Percentiles rank a stretch among this genome's conserved stretches.
Conservation (phyloP, 192 early-diverging fungal genomes). For the Podila clonocystis region DNA sequence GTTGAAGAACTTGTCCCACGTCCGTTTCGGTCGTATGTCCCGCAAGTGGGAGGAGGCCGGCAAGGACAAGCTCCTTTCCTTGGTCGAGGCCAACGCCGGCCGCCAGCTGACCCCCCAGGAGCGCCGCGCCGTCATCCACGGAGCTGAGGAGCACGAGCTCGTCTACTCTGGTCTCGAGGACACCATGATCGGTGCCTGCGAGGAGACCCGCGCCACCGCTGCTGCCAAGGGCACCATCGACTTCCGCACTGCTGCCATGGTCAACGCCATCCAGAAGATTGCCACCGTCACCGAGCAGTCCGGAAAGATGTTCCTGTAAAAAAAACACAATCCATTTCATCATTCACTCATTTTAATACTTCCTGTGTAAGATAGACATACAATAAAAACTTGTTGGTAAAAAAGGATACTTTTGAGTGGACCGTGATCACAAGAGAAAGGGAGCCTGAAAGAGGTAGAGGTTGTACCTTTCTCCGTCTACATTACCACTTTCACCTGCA, state of each 20-base stretch:
- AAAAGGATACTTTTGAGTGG: background rate
- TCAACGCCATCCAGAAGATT: constrained; percentile 88
- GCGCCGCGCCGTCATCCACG: constrained; percentile 79
- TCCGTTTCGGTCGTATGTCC: constrained; percentile 88
- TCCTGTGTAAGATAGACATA: constrained; percentile 8
- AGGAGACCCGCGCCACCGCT: constrained; percentile 78
- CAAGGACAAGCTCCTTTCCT: constrained; percentile 71
- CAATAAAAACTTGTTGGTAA: background rate
- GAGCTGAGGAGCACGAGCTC: constrained; percentile 86
- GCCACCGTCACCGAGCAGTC: constrained; percentile 76
- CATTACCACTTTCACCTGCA: no score
- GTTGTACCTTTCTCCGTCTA: no score
- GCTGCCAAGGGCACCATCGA: constrained; percentile 66
- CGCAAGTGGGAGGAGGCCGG: constrained; percentile 85
- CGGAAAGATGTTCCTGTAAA: constrained; percentile 78
- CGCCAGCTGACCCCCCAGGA: constrained; percentile 77
- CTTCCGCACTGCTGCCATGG: constrained; percentile 79
- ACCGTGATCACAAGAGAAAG: no score
- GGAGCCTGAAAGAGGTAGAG: no score
- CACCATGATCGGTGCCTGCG: constrained; percentile 85
- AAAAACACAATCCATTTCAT: background rate
- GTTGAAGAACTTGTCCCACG: constrained; percentile 87
- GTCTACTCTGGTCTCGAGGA: constrained; percentile 89
- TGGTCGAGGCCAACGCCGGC: constrained; percentile 83
- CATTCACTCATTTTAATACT: constrained; percentile 4